These are phyloP conservation scores for Dryas drummondii DNA, from an alignment of 306 rosid species.

Conservation along the genomic window DNA sequence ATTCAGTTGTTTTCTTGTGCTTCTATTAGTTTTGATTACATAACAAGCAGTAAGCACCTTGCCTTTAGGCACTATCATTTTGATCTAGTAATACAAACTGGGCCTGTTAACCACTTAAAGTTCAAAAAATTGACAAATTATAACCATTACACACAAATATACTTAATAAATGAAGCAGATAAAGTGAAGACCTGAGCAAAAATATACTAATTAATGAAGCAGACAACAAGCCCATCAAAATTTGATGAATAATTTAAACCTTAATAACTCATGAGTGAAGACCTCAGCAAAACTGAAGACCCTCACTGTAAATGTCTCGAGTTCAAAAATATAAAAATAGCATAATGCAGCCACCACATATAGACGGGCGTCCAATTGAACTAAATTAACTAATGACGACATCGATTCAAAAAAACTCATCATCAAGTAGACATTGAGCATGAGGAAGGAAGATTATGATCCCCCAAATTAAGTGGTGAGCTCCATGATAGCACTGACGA, in stretches of 20 bases:
- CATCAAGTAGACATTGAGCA: constrained; percentile 4
- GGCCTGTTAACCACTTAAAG: neutral
- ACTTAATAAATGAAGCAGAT: too few species aligned
- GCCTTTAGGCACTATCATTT: neutral
- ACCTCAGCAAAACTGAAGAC: neutral
- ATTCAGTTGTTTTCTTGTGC: neutral
- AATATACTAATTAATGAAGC: neutral
- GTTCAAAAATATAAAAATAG: constrained; percentile 30
- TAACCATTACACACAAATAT: too few species aligned
- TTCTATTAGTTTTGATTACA: neutral
- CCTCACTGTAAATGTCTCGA: constrained; percentile 13
- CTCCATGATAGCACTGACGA: constrained; percentile 91
- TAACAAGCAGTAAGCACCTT: neutral
- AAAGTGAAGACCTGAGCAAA: too few species aligned
- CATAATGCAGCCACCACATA: constrained; percentile 23
- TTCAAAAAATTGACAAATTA: neutral
- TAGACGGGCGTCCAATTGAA: constrained; percentile 16
- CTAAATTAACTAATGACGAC: constrained; percentile 29
- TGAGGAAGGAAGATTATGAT: neutral
- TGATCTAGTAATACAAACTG: neutral
- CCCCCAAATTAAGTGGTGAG: constrained; percentile 53
- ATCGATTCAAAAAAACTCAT: constrained; percentile 32
- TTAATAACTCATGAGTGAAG: constrained; percentile 4
- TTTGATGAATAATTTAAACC: neutral
- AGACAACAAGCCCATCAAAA: neutral